Percentiles rank a stretch among this genome's conserved stretches.
These are phyloP conservation scores for Abrus pulchellus DNA, from an alignment of 306 rosid genomes.

Conservation along the genomic window DNA sequence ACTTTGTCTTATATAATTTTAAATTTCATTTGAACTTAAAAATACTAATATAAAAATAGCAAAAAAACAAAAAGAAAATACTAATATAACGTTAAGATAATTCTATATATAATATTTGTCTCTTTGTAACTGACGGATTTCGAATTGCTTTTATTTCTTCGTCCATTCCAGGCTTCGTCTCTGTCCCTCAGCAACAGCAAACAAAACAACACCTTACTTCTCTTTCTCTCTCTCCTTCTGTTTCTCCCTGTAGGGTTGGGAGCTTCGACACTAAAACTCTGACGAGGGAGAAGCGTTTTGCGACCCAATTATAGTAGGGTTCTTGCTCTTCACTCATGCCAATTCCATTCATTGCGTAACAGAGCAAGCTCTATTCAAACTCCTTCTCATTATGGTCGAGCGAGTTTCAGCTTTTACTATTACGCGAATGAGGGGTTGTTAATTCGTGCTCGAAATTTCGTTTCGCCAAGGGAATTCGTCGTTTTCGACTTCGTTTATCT, in stretches of 20 bases:
- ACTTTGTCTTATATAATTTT: too few species aligned
- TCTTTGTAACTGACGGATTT: neutral
- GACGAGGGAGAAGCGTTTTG: slow-evolving; percentile 26
- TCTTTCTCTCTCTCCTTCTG: slow-evolving; percentile 36
- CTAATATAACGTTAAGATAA: too few species aligned
- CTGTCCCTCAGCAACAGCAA: slow-evolving; percentile 37
- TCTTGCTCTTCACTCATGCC: slow-evolving; percentile 14
- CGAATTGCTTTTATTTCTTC: slow-evolving; percentile 21
- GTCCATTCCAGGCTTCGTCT: neutral
- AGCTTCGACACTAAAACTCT: slow-evolving; percentile 45
- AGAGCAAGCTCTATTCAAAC: neutral
- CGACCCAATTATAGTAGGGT: slow-evolving; percentile 51
- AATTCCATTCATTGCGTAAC: neutral
- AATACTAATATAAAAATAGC: too few species aligned
- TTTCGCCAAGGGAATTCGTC: slow-evolving; percentile 32
- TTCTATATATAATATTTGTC: neutral
- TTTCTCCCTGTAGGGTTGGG: slow-evolving; percentile 67
- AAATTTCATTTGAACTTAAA: too few species aligned
- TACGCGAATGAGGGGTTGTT: neutral
- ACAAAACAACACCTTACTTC: slow-evolving; percentile 30
- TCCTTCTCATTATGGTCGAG: slow-evolving; percentile 41
- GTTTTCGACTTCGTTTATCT: slow-evolving; percentile 47
- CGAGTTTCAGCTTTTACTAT: slow-evolving; percentile 29
- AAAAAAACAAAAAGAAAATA: too few species aligned
- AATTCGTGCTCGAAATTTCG: slow-evolving; percentile 22